Evolutionary conservation across 306 rosid species (phyloP).

Genomic region (Vachellia pachyceras): DNA sequence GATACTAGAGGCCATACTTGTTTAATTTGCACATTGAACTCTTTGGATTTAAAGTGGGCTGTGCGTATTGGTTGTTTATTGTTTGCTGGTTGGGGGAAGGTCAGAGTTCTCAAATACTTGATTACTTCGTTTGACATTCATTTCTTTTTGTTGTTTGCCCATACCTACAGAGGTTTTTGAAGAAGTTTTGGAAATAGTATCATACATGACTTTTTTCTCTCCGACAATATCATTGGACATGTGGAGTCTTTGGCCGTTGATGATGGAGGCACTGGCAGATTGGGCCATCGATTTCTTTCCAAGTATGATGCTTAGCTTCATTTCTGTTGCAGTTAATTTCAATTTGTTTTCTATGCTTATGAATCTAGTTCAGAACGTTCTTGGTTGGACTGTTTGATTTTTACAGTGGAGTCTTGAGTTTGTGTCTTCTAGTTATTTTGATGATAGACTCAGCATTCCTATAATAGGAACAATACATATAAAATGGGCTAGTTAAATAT

Average conservation of each 20-base stretch:
- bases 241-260: constrained; percentile 99
- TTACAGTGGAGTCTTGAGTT: constrained; percentile 14
- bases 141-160: constrained; percentile 22
- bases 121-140: constrained; percentile 1
- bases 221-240: constrained; percentile 91
- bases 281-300: constrained; percentile 97
- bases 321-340: constrained; percentile 11
- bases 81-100: constrained; percentile 14
- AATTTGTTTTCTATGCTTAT: background rate
- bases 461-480: constrained; percentile 9
- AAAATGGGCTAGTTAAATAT: constrained; percentile 11
- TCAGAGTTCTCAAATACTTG: background rate
- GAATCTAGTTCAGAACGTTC: constrained; percentile 28
- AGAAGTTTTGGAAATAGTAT: constrained; percentile 95
- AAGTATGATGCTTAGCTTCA: constrained; percentile 51
- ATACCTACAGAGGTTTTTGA: constrained; percentile 91
- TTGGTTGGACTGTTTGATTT: constrained; percentile 17
- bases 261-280: constrained; percentile 91
- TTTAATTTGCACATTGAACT: constrained; percentile 7
- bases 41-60: constrained; percentile 13
- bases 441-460: background rate
- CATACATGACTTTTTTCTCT: constrained; percentile 94
- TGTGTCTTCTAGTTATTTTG: constrained; percentile 2
- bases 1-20: constrained; percentile 12
- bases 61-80: background rate